A percentile compares a stretch with the other conserved stretches of the same genome.
These are phyloP conservation scores for Coemansia sp. DNA, from an alignment of 192 early-diverging fungal genomes.

Conservation along the genomic window DNA sequence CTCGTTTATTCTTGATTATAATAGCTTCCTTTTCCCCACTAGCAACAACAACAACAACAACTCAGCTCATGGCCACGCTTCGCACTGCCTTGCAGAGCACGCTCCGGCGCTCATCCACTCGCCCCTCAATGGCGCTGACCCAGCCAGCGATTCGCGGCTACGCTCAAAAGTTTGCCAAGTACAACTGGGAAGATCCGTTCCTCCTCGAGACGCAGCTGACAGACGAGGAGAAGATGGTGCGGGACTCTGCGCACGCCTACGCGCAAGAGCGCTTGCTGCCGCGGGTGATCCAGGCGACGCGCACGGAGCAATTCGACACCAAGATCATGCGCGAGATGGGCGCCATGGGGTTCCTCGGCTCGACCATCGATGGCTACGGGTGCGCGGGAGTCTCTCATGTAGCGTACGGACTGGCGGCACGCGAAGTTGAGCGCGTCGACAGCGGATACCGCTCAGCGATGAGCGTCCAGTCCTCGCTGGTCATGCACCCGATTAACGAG, in stretches of 20 bases:
- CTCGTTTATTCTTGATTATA: too few species aligned
- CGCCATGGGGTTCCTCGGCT: conserved; percentile 87
- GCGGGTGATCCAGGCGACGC: conserved; percentile 82
- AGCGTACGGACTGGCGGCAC: conserved; percentile 94
- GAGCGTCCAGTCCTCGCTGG: conserved; percentile 98
- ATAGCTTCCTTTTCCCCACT: too few species aligned
- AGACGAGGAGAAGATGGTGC: conserved; percentile 86
- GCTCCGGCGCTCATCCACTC: background rate
- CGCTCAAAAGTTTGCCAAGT: conserved; percentile 64
- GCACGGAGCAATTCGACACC: conserved; percentile 86
- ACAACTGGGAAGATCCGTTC: conserved; percentile 86
- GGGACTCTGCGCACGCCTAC: conserved; percentile 85
- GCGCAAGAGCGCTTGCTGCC: conserved; percentile 89
- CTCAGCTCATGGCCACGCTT: background rate
- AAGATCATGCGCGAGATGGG: conserved; percentile 96
- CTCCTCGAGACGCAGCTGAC: conserved; percentile 84
- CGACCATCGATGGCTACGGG: conserved; percentile 96
- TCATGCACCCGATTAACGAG: conserved; percentile 98
- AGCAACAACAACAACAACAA: too few species aligned
- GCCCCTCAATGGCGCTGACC: background rate
- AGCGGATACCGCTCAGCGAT: conserved; percentile 97
- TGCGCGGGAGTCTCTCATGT: conserved; percentile 97
- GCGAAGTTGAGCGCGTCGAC: conserved; percentile 96
- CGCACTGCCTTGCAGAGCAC: background rate
- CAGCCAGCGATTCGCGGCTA: conserved; percentile 22